phyloP scores from a whole-genome alignment of 306 rosid genomes.

The Citrullus mucosospermus region DNA sequence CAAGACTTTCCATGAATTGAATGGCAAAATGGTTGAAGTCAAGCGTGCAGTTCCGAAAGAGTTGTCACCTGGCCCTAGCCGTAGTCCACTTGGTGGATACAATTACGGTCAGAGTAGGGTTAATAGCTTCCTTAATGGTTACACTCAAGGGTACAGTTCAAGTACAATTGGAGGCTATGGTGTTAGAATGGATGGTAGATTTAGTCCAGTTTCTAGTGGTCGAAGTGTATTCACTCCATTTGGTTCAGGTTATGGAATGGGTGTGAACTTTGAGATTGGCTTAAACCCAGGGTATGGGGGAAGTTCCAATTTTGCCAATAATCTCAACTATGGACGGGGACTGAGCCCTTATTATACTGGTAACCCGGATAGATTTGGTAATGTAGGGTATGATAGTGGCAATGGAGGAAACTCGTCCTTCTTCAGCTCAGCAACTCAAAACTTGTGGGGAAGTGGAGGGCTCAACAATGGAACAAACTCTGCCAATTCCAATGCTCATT shows the following conservation, averaged over 20 bases:
- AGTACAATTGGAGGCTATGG: slow-evolving; percentile 71
- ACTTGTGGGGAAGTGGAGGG: slow-evolving; percentile 82
- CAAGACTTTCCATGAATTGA: slow-evolving; percentile 85
- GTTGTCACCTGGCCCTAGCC: slow-evolving; percentile 80
- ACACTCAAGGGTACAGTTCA: slow-evolving; percentile 69
- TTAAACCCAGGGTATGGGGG: slow-evolving; percentile 72
- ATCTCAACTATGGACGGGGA: slow-evolving; percentile 71
- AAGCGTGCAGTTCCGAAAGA: slow-evolving; percentile 99
- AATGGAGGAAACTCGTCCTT: slow-evolving; percentile 65
- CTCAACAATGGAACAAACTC: slow-evolving; percentile 62
- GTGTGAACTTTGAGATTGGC: slow-evolving; percentile 72
- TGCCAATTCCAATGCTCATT: slow-evolving; percentile 46
- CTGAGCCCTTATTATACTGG: slow-evolving; percentile 61
- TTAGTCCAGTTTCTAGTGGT: slow-evolving; percentile 74
- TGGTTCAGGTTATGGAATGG: slow-evolving; percentile 76
- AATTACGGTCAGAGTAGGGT: slow-evolving; percentile 68
- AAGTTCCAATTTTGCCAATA: slow-evolving; percentile 51
- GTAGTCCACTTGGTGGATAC: slow-evolving; percentile 71
- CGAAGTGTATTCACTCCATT: slow-evolving; percentile 76
- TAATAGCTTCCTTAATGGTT: slow-evolving; percentile 72
- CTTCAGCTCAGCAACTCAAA: slow-evolving; percentile 64
- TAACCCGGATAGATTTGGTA: slow-evolving; percentile 56
- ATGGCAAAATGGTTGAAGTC: slow-evolving; percentile 99
- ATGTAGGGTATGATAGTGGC: slow-evolving; percentile 51
- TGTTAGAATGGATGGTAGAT: slow-evolving; percentile 63